These are phyloP conservation scores for Waltergamsia citrina DNA, from an alignment of 2,329 filamentous ascomycete species.

Conservation along the genomic window DNA sequence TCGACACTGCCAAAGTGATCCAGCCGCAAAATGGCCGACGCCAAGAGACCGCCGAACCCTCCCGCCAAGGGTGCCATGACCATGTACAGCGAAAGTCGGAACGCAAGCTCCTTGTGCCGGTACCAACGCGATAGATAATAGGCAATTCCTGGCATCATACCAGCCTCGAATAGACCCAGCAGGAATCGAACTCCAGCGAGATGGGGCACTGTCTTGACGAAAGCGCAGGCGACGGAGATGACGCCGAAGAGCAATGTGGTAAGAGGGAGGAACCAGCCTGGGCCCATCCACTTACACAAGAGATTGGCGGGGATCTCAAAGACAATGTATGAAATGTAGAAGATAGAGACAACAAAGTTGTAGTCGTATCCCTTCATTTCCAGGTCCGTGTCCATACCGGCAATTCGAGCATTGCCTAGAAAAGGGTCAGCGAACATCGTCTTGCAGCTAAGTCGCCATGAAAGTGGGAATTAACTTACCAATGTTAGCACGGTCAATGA, in stretches of 20 bases:
- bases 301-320: slow-evolving; percentile 64
- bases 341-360: slow-evolving; percentile 57
- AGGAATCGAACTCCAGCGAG: slow-evolving; percentile 56
- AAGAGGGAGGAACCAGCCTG: slow-evolving; percentile 60
- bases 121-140: slow-evolving; percentile 70
- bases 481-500: slow-evolving; percentile 60
- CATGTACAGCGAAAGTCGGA: slow-evolving; percentile 59
- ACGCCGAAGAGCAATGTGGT: slow-evolving; percentile 55
- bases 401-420: slow-evolving; percentile 57
- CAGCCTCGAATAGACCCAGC: slow-evolving; percentile 61
- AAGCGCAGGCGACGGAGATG: slow-evolving; percentile 55
- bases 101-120: slow-evolving; percentile 56
- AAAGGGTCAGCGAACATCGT: not conserved
- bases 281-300: slow-evolving; percentile 60
- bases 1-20: slow-evolving; percentile 45
- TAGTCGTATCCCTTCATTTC: slow-evolving; percentile 54
- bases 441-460: too few species aligned
- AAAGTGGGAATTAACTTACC: too few species aligned
- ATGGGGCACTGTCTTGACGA: slow-evolving; percentile 43
- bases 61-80: slow-evolving; percentile 63
- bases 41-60: slow-evolving; percentile 61
- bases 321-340: slow-evolving; percentile 66
- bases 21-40: slow-evolving; percentile 53
- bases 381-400: slow-evolving; percentile 55
- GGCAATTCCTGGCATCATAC: slow-evolving; percentile 64